Evolutionary conservation across 148 eudicot genomes (phyloP), one percentile per base, ranked within the genome.

Genomic region (Polygonum maritimum): DNA sequence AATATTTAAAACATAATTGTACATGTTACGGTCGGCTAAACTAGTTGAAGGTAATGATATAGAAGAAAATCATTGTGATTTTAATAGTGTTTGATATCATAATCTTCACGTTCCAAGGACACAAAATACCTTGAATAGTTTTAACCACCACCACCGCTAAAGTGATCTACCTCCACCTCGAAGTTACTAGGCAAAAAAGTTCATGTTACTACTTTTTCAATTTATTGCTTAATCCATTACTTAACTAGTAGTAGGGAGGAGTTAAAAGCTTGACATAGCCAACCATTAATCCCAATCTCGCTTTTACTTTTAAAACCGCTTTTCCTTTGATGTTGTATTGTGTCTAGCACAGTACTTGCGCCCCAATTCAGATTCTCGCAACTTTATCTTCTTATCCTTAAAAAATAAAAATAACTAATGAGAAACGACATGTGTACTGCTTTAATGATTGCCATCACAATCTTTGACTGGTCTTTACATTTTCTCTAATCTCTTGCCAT

Each of bases 361-460:
- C 35, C 67, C 38, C 15, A 60, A 60, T 12, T 31, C 36, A 15
- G 26, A 60, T 12, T 31, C 36, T 36, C 67, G 10, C 15, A 19
- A 31, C 69, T 62, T 54, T 54, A 31, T 38, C 26, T 62, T 62
- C 69, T 62, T 62, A 62, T 62, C 69, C 69, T 62, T 26, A 26
- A 2, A 62, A 62, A 62, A 12, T 31, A 26, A 31, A 22, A 7
- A 26, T 26, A 58, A 6, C 7, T 58, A 15, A 51, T 51, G 35
- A 18, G 35, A 19, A 58, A 22, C 21, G 65, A 58, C 33, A 19
- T 62, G 69, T 62, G 69, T 62, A 11, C 15, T 62, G 38, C 36
- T 62, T 62, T 62, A 26, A 62, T 62, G 69, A 62, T 62, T 62
- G 69, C 39, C 19, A 21, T 62, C 69, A 62, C 69, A 62, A 62